Evolutionary conservation across 495 filamentous ascomycete species (phyloP), one percentile per base, ranked within the genome.

Genomic region (Pseudoneurospora amorphoporcata): DNA sequence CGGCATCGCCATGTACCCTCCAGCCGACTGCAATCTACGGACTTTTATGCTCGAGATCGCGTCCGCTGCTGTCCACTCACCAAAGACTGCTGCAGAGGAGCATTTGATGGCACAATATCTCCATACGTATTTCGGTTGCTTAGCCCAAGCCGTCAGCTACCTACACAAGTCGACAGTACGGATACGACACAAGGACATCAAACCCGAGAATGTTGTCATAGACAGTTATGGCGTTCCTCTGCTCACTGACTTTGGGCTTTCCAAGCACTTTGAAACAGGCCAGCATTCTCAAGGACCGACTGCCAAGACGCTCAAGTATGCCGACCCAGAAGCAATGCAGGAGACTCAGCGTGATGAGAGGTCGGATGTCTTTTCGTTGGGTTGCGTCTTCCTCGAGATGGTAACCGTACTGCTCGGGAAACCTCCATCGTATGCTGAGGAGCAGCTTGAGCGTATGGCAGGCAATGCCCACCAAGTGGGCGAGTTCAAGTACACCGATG

Each of bases 311-410:
- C 75, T 72, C 10, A 81, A 78, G 40, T 88, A 86, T 73, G 82
- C 81, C 32, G 82, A 84, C 9, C 86, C 86, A 3, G 85, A 87
- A 74, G 81, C 80, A 4, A 77, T 77, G n/a, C 70, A 76, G 23
- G 75, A 82, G 69, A 75, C 75, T 3, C 53, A 68, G n/a, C 80
- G 83, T 2, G 82, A 83, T 38, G 77, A 79, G n/a, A 78, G 80
- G 10, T 83, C 81, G 12, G 85, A 87, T 74, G 77, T 86, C 2
- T 87, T 84, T 78, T 82, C 81, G 1, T 79, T 87, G 3, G 85
- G 85, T 14, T 85, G 84, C 70, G 81, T 87, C 12, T 85, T 77
- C 70, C 80, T 86, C 4, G 85, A 86, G 72, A 82, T 84, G 61
- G 77, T 78, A 8, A 82, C 80, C 17, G 77, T 82, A 0, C 71